These are phyloP conservation scores for Poa pratensis DNA, from an alignment of 176 grass and related monocot genomes.

Conservation along the genomic window DNA sequence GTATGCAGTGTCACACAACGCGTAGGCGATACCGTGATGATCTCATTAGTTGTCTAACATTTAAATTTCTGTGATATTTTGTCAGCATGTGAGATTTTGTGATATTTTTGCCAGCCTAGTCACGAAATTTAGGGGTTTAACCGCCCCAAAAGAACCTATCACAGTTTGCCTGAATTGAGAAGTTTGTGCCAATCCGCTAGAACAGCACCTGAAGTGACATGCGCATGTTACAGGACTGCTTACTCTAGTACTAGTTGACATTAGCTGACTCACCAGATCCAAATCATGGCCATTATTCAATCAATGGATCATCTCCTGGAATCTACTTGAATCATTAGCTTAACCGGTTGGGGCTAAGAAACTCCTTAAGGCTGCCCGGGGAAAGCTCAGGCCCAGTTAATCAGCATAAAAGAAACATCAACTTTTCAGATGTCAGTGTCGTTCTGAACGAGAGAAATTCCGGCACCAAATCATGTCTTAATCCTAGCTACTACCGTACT, in stretches of 20 bases:
- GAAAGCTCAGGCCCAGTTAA: constrained; percentile 27
- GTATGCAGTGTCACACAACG: too few species aligned
- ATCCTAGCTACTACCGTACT: background rate
- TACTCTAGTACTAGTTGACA: constrained; percentile 42
- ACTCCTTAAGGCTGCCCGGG: constrained; percentile 24
- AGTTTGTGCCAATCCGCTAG: background rate
- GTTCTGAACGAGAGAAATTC: constrained; percentile 50
- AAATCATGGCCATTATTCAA: constrained; percentile 51
- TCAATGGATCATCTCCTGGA: constrained; percentile 38
- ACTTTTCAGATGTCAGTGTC: constrained; percentile 51
- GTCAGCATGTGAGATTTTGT: too few species aligned
- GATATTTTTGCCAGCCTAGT: too few species aligned
- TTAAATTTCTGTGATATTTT: too few species aligned
- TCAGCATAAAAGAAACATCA: constrained; percentile 46
- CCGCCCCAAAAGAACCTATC: too few species aligned
- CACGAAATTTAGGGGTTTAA: too few species aligned
- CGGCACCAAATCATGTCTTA: constrained; percentile 36
- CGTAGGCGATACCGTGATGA: too few species aligned
- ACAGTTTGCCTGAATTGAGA: background rate
- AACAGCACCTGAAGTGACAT: constrained; percentile 56
- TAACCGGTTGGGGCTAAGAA: constrained; percentile 40
- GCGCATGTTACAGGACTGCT: constrained; percentile 23
- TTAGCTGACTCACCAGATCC: constrained; percentile 44
- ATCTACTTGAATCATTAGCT: constrained; percentile 53
- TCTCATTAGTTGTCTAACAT: too few species aligned